A percentile compares a stretch with the other conserved stretches of the same genome.
phyloP scores from a whole-genome alignment of 2,329 filamentous ascomycete species.

The Capronia epimyces region DNA sequence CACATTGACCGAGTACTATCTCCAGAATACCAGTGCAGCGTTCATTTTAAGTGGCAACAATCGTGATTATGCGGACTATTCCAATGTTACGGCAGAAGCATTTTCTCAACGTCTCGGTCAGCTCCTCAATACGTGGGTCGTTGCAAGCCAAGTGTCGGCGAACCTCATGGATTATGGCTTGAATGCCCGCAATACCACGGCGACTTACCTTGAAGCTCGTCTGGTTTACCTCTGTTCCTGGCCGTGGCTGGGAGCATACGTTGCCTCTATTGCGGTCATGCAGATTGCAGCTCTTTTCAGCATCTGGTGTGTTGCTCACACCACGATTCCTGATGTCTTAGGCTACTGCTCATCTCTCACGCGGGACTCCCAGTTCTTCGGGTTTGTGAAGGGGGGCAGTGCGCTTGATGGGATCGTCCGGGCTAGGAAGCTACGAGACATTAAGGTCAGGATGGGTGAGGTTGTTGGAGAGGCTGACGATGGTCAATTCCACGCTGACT shows the following conservation, averaged over 20 bases:
- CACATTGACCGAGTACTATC: conserved; percentile 19
- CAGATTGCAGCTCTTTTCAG: conserved; percentile 15
- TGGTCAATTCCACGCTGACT: conserved; percentile 7
- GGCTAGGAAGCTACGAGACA: conserved; percentile 7
- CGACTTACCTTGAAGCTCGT: conserved; percentile 4
- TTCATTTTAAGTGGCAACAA: conserved; percentile 22
- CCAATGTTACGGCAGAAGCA: conserved; percentile 18
- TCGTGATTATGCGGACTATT: conserved; percentile 17
- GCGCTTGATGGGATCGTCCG: conserved; percentile 8
- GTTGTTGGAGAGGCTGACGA: conserved; percentile 3
- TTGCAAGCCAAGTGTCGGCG: conserved; percentile 15
- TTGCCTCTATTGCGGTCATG: conserved; percentile 20
- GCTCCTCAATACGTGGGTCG: conserved; percentile 22
- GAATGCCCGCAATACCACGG: conserved; percentile 5
- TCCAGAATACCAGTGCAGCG: conserved; percentile 15
- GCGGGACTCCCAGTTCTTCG: conserved; percentile 14
- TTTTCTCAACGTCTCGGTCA: conserved; percentile 23
- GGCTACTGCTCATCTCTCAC: conserved; percentile 21
- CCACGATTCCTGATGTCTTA: conserved; percentile 20
- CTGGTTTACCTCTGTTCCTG: conserved; percentile 16
- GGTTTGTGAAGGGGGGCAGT: conserved; percentile 11
- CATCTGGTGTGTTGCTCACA: conserved; percentile 18
- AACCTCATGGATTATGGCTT: conserved; percentile 10
- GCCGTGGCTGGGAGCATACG: conserved; percentile 14
- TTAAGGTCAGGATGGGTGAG: conserved; percentile 16